These are phyloP conservation scores for Bertia moriformis DNA, from an alignment of 2,329 filamentous ascomycete species.

Conservation along the genomic window DNA sequence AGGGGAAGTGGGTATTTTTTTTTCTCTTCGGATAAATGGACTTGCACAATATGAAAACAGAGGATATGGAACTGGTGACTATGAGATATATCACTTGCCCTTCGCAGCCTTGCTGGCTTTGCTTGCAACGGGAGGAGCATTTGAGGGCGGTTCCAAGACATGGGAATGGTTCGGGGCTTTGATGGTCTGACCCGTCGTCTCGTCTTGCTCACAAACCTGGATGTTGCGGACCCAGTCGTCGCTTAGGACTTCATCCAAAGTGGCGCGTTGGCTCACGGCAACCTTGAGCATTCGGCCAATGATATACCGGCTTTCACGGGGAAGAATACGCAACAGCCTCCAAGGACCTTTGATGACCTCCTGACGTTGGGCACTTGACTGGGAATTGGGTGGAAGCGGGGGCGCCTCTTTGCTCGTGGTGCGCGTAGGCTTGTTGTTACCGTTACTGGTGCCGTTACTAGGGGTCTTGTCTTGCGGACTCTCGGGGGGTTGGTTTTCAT, in stretches of 20 bases:
- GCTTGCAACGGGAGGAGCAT: constrained; percentile 1
- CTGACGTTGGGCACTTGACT: constrained; percentile 12
- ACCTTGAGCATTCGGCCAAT: constrained; percentile 55
- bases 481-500: neutral
- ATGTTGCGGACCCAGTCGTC: constrained; percentile 50
- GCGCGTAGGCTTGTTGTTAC: constrained; percentile 4
- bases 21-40: too few relatives aligned
- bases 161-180: constrained; percentile 44
- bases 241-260: constrained; percentile 45
- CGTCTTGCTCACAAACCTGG: constrained; percentile 42
- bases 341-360: constrained; percentile 53
- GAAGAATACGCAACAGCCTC: constrained; percentile 47
- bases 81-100: constrained; percentile 2
- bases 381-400: constrained; percentile 5
- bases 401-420: constrained; percentile 11
- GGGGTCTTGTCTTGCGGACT: neutral
- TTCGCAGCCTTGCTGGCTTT: neutral
- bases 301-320: constrained; percentile 50
- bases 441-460: neutral
- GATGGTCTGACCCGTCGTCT: constrained; percentile 35
- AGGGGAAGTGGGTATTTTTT: too few relatives aligned
- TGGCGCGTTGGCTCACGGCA: constrained; percentile 47
- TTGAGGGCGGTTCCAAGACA: constrained; percentile 28
- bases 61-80: too few relatives aligned
- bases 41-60: too few relatives aligned